Evolutionary conservation across 1,139 yeast species (phyloP).

Genomic region (Candida tropicalis): DNA sequence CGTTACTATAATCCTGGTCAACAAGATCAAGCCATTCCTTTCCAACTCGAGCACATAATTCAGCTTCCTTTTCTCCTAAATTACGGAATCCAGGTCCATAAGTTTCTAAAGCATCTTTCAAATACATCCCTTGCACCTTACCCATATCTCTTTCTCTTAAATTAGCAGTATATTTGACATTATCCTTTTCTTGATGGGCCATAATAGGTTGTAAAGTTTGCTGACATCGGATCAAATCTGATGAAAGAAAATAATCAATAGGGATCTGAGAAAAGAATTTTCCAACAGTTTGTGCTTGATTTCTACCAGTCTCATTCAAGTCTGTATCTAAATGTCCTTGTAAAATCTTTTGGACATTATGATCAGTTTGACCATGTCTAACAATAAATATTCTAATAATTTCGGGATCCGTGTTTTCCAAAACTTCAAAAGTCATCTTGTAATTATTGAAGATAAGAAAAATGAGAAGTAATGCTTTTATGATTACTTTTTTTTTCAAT

Average conservation of each 20-base stretch:
- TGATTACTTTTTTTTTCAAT: background rate
- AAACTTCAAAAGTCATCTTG: conserved; percentile 32
- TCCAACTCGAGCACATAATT: conserved; percentile 53
- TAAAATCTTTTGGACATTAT: conserved; percentile 63
- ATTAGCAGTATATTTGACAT: conserved; percentile 30
- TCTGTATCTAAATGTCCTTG: conserved; percentile 75
- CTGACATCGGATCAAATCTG: conserved; percentile 64
- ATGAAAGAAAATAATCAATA: conserved; percentile 56
- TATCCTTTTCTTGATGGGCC: conserved; percentile 24
- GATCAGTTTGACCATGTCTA: conserved; percentile 82
- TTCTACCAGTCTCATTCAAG: conserved; percentile 57
- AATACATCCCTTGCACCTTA: conserved; percentile 66
- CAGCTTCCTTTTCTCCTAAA: conserved; percentile 56
- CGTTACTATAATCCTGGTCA: conserved; percentile 40
- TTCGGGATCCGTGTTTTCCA: conserved; percentile 36
- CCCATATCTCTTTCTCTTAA: conserved; percentile 86
- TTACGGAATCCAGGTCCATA: conserved; percentile 41
- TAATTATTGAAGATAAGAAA: conserved; percentile 1
- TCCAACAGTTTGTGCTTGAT: conserved; percentile 60
- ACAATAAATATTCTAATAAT: conserved; percentile 60
- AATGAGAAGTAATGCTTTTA: conserved; percentile 1
- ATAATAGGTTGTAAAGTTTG: conserved; percentile 50
- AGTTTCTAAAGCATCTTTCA: conserved; percentile 60
- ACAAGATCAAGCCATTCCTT: conserved; percentile 38
- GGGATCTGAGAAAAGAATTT: conserved; percentile 35